Evolutionary conservation across 1,284 basidiomycete genomes (phyloP).

Genomic region (Golubevia sp.): DNA sequence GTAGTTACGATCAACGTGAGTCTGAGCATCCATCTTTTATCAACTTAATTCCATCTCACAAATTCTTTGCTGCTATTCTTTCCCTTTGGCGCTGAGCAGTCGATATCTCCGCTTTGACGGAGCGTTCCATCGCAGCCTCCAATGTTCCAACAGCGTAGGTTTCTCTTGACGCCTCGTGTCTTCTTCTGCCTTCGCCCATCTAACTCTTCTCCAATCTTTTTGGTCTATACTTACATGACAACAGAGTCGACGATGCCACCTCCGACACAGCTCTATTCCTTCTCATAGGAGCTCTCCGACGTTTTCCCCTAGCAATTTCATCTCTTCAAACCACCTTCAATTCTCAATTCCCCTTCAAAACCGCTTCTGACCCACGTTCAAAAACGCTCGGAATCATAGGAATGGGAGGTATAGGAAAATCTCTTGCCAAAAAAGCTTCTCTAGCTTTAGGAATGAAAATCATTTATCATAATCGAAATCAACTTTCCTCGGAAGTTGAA

Average conservation of each 20-base stretch:
- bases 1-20: constrained; percentile 34
- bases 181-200: background rate
- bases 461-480: constrained; percentile 47
- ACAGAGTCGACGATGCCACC: constrained; percentile 43
- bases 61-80: no score
- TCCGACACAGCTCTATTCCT: constrained; percentile 49
- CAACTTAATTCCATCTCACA: no score
- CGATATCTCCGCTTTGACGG: constrained; percentile 29
- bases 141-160: constrained; percentile 35
- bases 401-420: constrained; percentile 46
- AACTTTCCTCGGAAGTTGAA: constrained; percentile 21
- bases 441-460: constrained; percentile 43
- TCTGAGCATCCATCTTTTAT: background rate
- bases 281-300: constrained; percentile 40
- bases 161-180: background rate
- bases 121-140: constrained; percentile 32
- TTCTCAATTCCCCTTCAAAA: constrained; percentile 30
- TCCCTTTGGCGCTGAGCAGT: no score
- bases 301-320: constrained; percentile 29
- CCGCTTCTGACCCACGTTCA: constrained; percentile 32
- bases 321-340: constrained; percentile 39
- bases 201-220: constrained; percentile 1
- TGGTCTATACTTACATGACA: no score
- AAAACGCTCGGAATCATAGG: constrained; percentile 51
- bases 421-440: constrained; percentile 45